These are phyloP conservation scores for Aspergillus transmontanensis DNA, from an alignment of 2,329 filamentous ascomycete species.

Conservation along the genomic window DNA sequence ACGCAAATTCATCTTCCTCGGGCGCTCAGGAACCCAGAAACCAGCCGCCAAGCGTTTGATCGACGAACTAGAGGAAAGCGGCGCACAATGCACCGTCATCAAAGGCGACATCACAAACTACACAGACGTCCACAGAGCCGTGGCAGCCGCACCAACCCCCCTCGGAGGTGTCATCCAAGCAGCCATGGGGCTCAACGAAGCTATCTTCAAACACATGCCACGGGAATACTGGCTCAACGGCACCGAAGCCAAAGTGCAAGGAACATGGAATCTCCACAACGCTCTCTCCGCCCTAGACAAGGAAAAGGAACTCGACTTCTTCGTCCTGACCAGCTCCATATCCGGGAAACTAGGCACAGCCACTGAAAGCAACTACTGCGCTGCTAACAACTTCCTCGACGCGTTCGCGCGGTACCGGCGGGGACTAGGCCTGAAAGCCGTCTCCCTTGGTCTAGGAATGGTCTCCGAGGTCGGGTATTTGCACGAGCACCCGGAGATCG, in stretches of 20 bases:
- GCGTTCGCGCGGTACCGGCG: neutral
- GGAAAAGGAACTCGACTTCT: neutral
- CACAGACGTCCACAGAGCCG: no score
- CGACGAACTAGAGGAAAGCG: no score
- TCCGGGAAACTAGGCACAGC: neutral
- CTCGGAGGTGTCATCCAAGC: no score
- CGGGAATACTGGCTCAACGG: neutral
- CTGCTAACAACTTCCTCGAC: constrained; percentile 4
- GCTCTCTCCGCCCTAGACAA: no score
- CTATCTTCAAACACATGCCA: neutral
- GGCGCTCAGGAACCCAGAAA: no score
- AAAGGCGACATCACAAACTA: no score
- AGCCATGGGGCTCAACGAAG: no score
- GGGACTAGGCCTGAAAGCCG: neutral
- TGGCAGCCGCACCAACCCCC: no score
- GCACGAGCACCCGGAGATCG: neutral
- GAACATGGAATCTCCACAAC: neutral
- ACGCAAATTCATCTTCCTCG: constrained; percentile 8
- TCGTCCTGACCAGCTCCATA: neutral
- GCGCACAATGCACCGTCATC: no score
- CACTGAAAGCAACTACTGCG: neutral
- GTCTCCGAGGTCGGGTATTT: neutral
- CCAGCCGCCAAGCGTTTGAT: no score
- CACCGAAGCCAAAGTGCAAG: neutral
- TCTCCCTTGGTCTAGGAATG: neutral